A percentile compares a stretch with the other conserved stretches of the same genome.
Conservation (phyloP, 192 early-diverging fungal species). For the Coemansia sp. region DNA sequence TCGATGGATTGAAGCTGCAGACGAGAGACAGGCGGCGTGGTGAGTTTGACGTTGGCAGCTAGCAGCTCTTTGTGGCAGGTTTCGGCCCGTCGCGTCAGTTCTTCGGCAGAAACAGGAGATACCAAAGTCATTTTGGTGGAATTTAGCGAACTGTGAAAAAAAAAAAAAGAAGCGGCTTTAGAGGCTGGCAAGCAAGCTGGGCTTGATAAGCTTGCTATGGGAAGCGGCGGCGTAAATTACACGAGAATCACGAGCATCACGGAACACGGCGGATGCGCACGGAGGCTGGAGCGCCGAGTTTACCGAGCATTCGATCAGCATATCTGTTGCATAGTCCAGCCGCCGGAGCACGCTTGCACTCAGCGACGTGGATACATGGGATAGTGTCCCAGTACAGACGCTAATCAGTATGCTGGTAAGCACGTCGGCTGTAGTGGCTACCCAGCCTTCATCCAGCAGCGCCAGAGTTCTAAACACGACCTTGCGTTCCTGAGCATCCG, state of each 20-base stretch:
- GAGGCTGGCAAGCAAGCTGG: not conserved
- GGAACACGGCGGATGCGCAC: conserved; percentile 13
- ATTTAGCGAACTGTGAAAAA: not conserved
- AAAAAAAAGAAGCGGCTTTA: not conserved
- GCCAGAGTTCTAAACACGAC: not conserved
- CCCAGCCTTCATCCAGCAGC: conserved; percentile 18
- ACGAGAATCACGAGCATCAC: not conserved
- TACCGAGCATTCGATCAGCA: conserved; percentile 10
- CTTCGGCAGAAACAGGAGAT: conserved; percentile 15
- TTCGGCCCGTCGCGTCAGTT: conserved; percentile 22
- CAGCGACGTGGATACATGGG: conserved; percentile 17
- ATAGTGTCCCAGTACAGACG: conserved; percentile 1
- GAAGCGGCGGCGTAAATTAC: conserved; percentile 14
- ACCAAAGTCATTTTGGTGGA: not conserved
- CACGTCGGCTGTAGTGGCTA: conserved; percentile 11
- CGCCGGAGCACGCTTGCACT: conserved; percentile 4
- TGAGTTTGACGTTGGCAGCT: conserved; percentile 34
- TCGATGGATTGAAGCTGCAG: conserved; percentile 25
- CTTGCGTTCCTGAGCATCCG: too few species aligned
- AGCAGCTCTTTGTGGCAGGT: conserved; percentile 29
- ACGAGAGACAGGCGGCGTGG: conserved; percentile 36
- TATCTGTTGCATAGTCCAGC: not conserved
- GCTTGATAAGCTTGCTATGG: conserved; percentile 26
- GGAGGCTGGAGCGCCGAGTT: not conserved
- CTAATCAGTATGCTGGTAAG: conserved; percentile 18